Percentiles rank a stretch among this genome's conserved stretches.
Conservation (phyloP, 352 stramenopile species). For the Pythium graminicola region DNA sequence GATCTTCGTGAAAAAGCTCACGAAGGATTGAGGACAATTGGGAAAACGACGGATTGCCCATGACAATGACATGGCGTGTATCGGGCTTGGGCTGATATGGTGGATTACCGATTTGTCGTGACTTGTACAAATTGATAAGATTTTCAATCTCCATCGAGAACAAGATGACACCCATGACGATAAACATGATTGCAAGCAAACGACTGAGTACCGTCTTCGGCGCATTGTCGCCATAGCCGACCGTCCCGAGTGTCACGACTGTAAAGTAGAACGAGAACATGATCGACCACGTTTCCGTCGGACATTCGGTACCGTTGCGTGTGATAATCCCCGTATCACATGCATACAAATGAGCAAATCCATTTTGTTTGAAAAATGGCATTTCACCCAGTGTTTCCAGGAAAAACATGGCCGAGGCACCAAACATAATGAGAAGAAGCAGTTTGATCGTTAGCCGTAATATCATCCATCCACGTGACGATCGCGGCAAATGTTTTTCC, state of each 20-base stretch:
- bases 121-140: constrained; percentile 78
- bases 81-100: constrained; percentile 63
- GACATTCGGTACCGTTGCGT: constrained; percentile 38
- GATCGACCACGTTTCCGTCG: constrained; percentile 71
- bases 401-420: constrained; percentile 78
- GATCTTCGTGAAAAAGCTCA: constrained; percentile 87
- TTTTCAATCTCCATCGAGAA: constrained; percentile 88
- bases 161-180: constrained; percentile 81
- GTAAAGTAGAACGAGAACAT: constrained; percentile 89
- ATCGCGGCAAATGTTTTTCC: constrained; percentile 62
- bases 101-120: constrained; percentile 74
- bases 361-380: constrained; percentile 67
- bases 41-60: constrained; percentile 77
- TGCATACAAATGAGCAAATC: constrained; percentile 76
- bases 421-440: constrained; percentile 79
- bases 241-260: constrained; percentile 83
- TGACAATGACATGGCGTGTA: constrained; percentile 68
- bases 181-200: constrained; percentile 84
- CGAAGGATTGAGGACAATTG: constrained; percentile 76
- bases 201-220: constrained; percentile 78
- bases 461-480: constrained; percentile 80
- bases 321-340: constrained; percentile 61
- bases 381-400: constrained; percentile 84
- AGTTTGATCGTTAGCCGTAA: constrained; percentile 67
- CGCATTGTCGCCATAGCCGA: constrained; percentile 83